These are phyloP conservation scores for Penicillium silybi DNA, from an alignment of 495 filamentous ascomycete genomes.

Conservation along the genomic window DNA sequence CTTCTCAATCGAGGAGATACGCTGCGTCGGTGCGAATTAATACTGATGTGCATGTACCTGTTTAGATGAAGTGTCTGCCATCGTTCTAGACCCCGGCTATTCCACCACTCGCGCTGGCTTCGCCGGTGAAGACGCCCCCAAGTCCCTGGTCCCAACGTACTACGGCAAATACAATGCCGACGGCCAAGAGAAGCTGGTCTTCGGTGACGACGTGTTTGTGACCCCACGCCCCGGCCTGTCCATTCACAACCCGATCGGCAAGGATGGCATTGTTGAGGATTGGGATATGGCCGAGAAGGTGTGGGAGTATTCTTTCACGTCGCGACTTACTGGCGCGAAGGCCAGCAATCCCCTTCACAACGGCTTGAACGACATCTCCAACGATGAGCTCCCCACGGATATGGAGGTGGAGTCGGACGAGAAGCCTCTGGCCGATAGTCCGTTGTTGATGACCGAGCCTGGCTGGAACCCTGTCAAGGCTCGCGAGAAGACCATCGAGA, in stretches of 20 bases:
- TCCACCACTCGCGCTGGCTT: slow-evolving; percentile 89
- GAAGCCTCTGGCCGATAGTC: slow-evolving; percentile 80
- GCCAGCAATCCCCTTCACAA: slow-evolving; percentile 63
- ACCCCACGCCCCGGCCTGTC: slow-evolving; percentile 70
- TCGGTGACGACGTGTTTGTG: slow-evolving; percentile 83
- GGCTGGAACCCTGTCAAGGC: slow-evolving; percentile 86
- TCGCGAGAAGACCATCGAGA: slow-evolving; percentile 86
- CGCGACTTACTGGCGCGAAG: slow-evolving; percentile 64
- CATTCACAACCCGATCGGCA: slow-evolving; percentile 82
- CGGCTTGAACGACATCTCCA: slow-evolving; percentile 65
- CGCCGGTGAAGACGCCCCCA: slow-evolving; percentile 94
- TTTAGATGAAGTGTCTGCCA: slow-evolving; percentile 90
- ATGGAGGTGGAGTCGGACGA: slow-evolving; percentile 71
- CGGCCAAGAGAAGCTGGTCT: slow-evolving; percentile 59
- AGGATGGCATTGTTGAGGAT: slow-evolving; percentile 89
- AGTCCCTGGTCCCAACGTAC: slow-evolving; percentile 83
- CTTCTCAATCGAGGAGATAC: not conserved
- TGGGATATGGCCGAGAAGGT: slow-evolving; percentile 89
- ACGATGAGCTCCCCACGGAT: slow-evolving; percentile 58
- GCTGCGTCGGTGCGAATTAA: not conserved
- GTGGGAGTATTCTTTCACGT: slow-evolving; percentile 86
- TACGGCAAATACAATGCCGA: slow-evolving; percentile 64
- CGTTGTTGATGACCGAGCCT: slow-evolving; percentile 89
- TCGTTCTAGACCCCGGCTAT: slow-evolving; percentile 93
- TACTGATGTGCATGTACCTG: slow-evolving; percentile 2